Evolutionary conservation across 73 alveolate species (phyloP), one percentile per base, ranked within the genome.

Genomic region (Breviolum minutum): DNA sequence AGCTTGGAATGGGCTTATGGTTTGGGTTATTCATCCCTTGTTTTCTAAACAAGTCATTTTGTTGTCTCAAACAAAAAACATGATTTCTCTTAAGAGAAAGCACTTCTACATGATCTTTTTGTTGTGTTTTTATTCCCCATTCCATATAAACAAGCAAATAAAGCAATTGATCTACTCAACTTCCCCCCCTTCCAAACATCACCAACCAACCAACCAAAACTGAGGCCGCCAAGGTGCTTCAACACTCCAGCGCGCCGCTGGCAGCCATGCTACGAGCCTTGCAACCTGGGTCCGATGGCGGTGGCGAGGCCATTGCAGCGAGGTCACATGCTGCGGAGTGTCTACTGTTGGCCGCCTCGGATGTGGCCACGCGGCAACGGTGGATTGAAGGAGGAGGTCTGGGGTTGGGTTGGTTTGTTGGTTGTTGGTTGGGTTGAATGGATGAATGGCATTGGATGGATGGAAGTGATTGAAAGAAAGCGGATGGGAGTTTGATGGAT

Each of bases 341-440:
- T n/a, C 32, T 90, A 76, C 74, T 90, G 61, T 87, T 90, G 88
- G 97, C 97, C 16, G 97, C 40, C 63, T 71, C 87, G 77, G 97
- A 90, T 27, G 86, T 74, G 26, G 27, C 87, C 40, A 90, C 97
- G 19, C 84, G 97, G 17, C 97, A 90, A 87, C 71, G 79, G 29
- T 90, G 97, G 97, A 71, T 90, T 63, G 97, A 90, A 63, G 97
- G 97, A 8, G 97, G 87, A 90, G 97, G 97, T 76, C 1, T 11
- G 29, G 82, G 86, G 86, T 20, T 71, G 81, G 80, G 80, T 9
- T 30, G 7, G 86, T 6, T 14, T 6, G 7, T 6, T 76, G 63
- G 63, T 14, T 14, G 8, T 76, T 14, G 86, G 86, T 7, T 14
- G 8, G 24, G 8, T n/a, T 10, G 54, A 40, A 40, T 40, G 54